These are phyloP conservation scores for Cryptococcus sp. DNA, from an alignment of 1,284 basidiomycete genomes.

Conservation along the genomic window DNA sequence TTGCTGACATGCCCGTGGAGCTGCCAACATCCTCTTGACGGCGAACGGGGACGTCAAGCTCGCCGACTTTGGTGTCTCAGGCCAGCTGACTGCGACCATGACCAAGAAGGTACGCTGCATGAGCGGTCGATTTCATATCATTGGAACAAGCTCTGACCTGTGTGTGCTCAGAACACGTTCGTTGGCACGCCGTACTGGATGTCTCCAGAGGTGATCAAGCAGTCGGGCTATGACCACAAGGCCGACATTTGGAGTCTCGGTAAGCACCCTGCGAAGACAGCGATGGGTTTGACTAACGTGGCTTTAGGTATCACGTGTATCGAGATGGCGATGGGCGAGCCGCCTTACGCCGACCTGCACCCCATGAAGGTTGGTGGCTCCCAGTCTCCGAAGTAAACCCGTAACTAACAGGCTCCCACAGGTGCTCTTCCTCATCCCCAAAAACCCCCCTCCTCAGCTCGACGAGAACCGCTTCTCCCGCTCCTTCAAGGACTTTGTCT, in stretches of 20 bases:
- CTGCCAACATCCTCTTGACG: conserved; percentile 70
- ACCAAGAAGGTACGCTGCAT: conserved; percentile 71
- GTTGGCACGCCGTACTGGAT: conserved; percentile 98
- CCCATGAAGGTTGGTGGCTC: conserved; percentile 80
- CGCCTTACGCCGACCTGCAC: conserved; percentile 94
- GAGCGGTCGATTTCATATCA: neutral
- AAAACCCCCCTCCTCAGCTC: conserved; percentile 88
- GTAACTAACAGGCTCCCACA: conserved; percentile 35
- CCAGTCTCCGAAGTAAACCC: neutral
- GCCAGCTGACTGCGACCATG: conserved; percentile 92
- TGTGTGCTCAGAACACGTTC: conserved; percentile 69
- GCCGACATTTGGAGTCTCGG: conserved; percentile 97
- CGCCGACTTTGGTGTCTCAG: conserved; percentile 97
- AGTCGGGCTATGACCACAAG: conserved; percentile 97
- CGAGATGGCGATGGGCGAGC: conserved; percentile 94
- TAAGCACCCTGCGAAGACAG: conserved; percentile 6
- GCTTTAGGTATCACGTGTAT: conserved; percentile 77
- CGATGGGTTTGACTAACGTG: neutral
- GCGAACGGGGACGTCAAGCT: conserved; percentile 93
- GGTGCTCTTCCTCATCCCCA: conserved; percentile 97
- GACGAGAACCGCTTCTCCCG: conserved; percentile 81
- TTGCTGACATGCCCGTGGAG: conserved; percentile 4
- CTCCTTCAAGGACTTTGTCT: conserved; percentile 89
- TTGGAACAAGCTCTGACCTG: neutral
- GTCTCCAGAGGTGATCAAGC: conserved; percentile 99